phyloP scores from a whole-genome alignment of 371 early-diverging fungal species.

The Mortierella sp. region DNA sequence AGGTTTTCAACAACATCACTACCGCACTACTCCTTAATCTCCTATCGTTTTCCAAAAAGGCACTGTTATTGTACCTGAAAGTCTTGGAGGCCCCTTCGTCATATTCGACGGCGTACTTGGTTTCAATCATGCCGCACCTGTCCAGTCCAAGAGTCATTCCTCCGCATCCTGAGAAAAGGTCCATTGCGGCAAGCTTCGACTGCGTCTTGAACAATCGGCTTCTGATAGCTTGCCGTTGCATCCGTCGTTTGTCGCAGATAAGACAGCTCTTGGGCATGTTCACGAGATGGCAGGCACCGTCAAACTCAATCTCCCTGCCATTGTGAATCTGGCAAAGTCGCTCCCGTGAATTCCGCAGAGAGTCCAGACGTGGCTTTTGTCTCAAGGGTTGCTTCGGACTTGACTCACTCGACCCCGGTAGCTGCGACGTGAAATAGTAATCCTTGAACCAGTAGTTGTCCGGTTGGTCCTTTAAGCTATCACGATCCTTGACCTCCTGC shows the following conservation, averaged over 20 bases:
- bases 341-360: background rate
- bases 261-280: background rate
- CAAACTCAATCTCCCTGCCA: background rate
- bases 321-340: background rate
- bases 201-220: background rate
- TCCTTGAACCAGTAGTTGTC: slow-evolving; percentile 61
- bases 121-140: slow-evolving; percentile 64
- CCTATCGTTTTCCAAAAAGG: background rate
- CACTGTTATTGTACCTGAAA: slow-evolving; percentile 53
- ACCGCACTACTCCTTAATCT: background rate
- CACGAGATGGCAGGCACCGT: background rate
- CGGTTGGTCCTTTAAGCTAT: slow-evolving; percentile 56
- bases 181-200: slow-evolving; percentile 64
- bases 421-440: background rate
- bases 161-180: slow-evolving; percentile 77
- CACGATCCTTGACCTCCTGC: slow-evolving; percentile 36
- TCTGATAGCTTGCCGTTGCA: background rate
- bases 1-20: background rate
- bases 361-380: no score
- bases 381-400: no score
- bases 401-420: background rate
- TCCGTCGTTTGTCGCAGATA: background rate
- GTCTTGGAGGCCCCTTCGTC: slow-evolving; percentile 66
- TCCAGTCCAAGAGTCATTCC: slow-evolving; percentile 74
- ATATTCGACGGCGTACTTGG: slow-evolving; percentile 70